Evolutionary conservation across 371 early-diverging fungal species (phyloP).

Genomic region (Gilbertella persicaria): DNA sequence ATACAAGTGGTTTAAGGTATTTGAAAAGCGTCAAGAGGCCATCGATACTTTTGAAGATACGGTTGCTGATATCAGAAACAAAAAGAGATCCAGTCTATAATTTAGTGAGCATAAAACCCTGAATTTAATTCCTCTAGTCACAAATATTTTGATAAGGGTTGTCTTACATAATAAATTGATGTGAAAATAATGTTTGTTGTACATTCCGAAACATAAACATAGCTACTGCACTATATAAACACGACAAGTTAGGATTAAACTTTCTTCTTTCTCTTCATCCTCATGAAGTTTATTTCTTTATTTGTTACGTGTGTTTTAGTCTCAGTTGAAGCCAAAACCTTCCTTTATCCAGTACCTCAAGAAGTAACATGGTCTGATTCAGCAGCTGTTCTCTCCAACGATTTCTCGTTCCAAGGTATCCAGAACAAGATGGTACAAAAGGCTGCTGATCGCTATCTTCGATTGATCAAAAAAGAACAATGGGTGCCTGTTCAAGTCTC

Average conservation of each 20-base stretch:
- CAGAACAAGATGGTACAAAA: slow-evolving; percentile 29
- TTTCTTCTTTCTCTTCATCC: neutral
- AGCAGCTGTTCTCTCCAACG: slow-evolving; percentile 15
- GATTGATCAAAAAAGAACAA: slow-evolving; percentile 38
- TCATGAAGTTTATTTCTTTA: slow-evolving; percentile 35
- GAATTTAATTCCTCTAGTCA: too few relatives aligned
- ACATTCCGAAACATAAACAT: neutral
- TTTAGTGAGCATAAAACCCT: too few relatives aligned
- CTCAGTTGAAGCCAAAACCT: slow-evolving; percentile 35
- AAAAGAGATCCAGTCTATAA: neutral
- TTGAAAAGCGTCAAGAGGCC: slow-evolving; percentile 25
- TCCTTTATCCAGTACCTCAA: slow-evolving; percentile 48
- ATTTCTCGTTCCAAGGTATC: slow-evolving; percentile 29
- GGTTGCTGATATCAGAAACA: slow-evolving; percentile 25
- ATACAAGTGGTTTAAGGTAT: slow-evolving; percentile 26
- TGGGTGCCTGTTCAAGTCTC: slow-evolving; percentile 43
- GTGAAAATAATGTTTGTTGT: neutral
- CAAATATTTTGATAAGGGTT: too few relatives aligned
- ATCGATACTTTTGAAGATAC: slow-evolving; percentile 27
- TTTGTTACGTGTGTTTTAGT: slow-evolving; percentile 23
- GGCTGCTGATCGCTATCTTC: slow-evolving; percentile 40
- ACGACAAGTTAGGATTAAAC: neutral
- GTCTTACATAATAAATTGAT: too few relatives aligned
- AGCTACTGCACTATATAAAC: neutral
- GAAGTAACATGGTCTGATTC: slow-evolving; percentile 40